Conservation (phyloP, 345 rosid genomes). For the Eutrema yunnanense region DNA sequence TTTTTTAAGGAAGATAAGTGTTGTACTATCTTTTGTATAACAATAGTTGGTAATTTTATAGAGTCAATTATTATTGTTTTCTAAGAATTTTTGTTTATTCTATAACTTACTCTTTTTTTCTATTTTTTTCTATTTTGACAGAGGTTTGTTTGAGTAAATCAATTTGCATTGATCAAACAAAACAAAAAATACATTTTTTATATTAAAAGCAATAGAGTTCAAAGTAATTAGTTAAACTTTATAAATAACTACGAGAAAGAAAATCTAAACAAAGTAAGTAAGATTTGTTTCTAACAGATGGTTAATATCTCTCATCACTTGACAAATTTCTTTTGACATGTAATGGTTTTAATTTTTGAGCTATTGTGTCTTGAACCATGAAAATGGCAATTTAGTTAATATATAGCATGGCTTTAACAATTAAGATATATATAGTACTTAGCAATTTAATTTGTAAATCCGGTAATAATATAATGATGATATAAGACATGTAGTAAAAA, state of each 20-base stretch:
- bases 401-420: too few relatives aligned
- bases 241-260: not conserved
- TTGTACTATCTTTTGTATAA: not conserved
- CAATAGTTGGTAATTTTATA: not conserved
- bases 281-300: not conserved
- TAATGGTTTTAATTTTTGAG: not conserved
- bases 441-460: too few relatives aligned
- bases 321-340: not conserved
- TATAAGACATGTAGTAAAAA: too few relatives aligned
- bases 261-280: not conserved
- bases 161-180: not conserved
- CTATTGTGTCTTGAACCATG: too few relatives aligned
- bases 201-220: not conserved
- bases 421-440: too few relatives aligned
- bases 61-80: not conserved
- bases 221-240: not conserved
- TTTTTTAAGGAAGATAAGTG: not conserved
- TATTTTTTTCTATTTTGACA: not conserved
- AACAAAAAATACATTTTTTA: not conserved
- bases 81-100: not conserved
- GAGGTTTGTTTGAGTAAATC: not conserved
- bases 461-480: too few relatives aligned
- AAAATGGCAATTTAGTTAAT: too few relatives aligned
- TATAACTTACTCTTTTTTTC: not conserved
- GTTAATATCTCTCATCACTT: not conserved